Conservation (phyloP, 768 basidiomycete genomes). For the Serendipita sp. region DNA sequence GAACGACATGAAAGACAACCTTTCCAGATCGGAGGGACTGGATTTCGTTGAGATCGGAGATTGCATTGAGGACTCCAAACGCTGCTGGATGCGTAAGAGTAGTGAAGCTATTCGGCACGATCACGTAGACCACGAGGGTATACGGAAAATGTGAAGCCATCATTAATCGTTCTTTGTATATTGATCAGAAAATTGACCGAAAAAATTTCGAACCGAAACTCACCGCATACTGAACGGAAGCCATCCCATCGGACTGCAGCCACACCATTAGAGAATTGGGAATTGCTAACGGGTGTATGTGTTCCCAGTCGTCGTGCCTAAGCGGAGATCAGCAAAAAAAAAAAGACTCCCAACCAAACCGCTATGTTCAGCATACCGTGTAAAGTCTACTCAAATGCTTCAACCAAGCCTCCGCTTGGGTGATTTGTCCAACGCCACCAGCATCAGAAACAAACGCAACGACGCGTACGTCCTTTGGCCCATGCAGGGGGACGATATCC, state of each 20-base stretch:
- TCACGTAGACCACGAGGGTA: background rate
- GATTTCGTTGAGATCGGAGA: background rate
- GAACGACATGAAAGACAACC: background rate
- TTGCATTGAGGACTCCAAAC: background rate
- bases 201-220: background rate
- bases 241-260: background rate
- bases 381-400: background rate
- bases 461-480: background rate
- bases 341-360: background rate
- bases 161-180: background rate
- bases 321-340: background rate
- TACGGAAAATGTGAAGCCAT: background rate
- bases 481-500: background rate
- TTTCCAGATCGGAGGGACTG: background rate
- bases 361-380: background rate
- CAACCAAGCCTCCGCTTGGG: background rate
- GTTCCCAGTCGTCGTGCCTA: background rate
- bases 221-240: background rate
- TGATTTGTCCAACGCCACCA: background rate
- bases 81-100: background rate
- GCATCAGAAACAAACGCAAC: conserved; percentile 6
- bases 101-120: background rate
- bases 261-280: background rate
- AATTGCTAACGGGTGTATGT: background rate
- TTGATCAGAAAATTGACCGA: background rate